Evolutionary conservation across 305 asterid genomes (phyloP).

Genomic region (Fraxinus greggii): DNA sequence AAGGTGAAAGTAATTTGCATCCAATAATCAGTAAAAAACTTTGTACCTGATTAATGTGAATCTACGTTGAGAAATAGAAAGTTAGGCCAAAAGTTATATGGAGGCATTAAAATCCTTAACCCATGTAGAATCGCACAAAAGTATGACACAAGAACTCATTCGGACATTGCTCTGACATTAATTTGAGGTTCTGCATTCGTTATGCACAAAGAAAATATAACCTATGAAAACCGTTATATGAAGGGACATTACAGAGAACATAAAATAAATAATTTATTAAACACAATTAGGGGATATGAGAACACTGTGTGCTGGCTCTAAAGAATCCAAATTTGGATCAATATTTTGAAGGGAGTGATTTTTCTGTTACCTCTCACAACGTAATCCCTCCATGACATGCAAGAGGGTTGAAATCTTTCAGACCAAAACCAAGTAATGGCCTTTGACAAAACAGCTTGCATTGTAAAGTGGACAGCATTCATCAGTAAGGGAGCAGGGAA

Average conservation of each 20-base stretch:
- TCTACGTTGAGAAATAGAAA: neutral
- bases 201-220: constrained; percentile 8
- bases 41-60: neutral
- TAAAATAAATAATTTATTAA: neutral
- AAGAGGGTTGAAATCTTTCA: constrained; percentile 62
- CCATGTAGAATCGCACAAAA: neutral
- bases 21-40: neutral
- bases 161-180: neutral
- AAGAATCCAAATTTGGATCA: neutral
- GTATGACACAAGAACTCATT: neutral
- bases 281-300: neutral
- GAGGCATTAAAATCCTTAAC: neutral
- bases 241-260: neutral
- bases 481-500: constrained; percentile 94
- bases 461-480: constrained; percentile 85
- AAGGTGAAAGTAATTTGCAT: neutral
- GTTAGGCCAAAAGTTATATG: neutral
- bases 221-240: neutral
- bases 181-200: neutral
- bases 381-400: constrained; percentile 91
- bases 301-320: neutral
- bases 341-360: neutral
- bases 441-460: constrained; percentile 91
- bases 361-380: constrained; percentile 64
- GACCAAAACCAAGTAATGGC: constrained; percentile 93